Evolutionary conservation across 306 rosid genomes (phyloP).

Genomic region (Astragalus glycyphyllos): DNA sequence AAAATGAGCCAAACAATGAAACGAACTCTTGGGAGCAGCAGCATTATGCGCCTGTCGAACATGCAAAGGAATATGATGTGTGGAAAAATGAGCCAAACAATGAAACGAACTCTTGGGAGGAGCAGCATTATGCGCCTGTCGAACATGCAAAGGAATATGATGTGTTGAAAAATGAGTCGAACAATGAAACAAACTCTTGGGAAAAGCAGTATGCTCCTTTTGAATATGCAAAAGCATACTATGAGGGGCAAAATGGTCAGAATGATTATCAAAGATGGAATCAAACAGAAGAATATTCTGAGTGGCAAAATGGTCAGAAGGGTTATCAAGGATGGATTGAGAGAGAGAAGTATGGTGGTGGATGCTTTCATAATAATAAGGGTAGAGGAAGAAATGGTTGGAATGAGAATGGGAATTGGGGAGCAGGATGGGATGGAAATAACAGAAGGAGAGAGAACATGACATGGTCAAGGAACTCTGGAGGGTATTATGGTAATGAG

Average conservation of each 20-base stretch:
- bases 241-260: slow-evolving; percentile 44
- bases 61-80: slow-evolving; percentile 33
- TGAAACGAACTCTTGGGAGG: slow-evolving; percentile 49
- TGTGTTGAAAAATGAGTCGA: background rate
- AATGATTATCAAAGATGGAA: slow-evolving; percentile 48
- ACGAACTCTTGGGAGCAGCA: slow-evolving; percentile 52
- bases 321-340: background rate
- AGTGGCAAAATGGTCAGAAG: no score
- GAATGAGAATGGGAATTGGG: slow-evolving; percentile 49
- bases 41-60: slow-evolving; percentile 21
- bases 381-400: slow-evolving; percentile 44
- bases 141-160: slow-evolving; percentile 26
- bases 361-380: slow-evolving; percentile 17
- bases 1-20: slow-evolving; percentile 1
- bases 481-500: slow-evolving; percentile 48
- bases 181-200: slow-evolving; percentile 48
- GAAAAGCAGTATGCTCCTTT: slow-evolving; percentile 32
- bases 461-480: slow-evolving; percentile 48
- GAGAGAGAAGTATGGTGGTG: slow-evolving; percentile 45
- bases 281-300: background rate
- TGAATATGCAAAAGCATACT: slow-evolving; percentile 31
- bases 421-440: slow-evolving; percentile 20
- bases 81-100: slow-evolving; percentile 35
- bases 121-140: slow-evolving; percentile 14
- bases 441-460: slow-evolving; percentile 43